Conservation (phyloP, 495 filamentous ascomycete species). For the Parachaetomium inaequale region DNA sequence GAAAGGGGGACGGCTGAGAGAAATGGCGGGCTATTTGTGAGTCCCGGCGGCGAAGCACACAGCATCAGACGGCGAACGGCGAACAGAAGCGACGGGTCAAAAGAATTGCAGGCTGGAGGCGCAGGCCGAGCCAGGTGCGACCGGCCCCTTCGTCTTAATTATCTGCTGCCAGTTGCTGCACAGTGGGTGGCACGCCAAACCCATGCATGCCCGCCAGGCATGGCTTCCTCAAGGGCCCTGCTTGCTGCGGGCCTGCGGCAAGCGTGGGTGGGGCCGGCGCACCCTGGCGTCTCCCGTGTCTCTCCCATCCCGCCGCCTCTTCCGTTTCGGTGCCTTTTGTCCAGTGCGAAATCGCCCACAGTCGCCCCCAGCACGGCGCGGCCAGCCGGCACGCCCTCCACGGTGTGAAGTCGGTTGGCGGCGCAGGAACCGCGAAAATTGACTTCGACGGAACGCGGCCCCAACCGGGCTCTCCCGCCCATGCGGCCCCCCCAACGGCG, state of each 20-base stretch:
- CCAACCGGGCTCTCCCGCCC: constrained; percentile 6
- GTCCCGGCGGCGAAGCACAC: neutral
- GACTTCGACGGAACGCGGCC: neutral
- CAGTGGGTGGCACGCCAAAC: too few species aligned
- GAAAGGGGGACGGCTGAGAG: neutral
- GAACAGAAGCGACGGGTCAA: neutral
- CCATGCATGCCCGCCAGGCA: constrained; percentile 7
- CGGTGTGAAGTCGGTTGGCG: neutral
- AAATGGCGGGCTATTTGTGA: neutral
- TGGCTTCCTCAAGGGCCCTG: constrained; percentile 1
- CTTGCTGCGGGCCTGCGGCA: constrained; percentile 4
- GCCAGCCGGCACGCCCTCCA: neutral
- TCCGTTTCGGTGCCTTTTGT: neutral
- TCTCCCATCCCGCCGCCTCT: neutral
- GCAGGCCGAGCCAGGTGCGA: constrained; percentile 4
- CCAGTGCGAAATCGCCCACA: neutral
- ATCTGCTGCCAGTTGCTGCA: constrained; percentile 13
- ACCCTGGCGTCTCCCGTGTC: neutral
- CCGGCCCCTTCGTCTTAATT: neutral
- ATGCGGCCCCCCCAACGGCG: constrained; percentile 13
- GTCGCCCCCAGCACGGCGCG: neutral
- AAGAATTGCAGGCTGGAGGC: neutral
- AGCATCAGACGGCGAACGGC: neutral
- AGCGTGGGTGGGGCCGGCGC: neutral
- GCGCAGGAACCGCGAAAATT: neutral